These are phyloP conservation scores for Uromyces viciae-fabae DNA, from an alignment of 1,284 basidiomycete species.

Conservation along the genomic window DNA sequence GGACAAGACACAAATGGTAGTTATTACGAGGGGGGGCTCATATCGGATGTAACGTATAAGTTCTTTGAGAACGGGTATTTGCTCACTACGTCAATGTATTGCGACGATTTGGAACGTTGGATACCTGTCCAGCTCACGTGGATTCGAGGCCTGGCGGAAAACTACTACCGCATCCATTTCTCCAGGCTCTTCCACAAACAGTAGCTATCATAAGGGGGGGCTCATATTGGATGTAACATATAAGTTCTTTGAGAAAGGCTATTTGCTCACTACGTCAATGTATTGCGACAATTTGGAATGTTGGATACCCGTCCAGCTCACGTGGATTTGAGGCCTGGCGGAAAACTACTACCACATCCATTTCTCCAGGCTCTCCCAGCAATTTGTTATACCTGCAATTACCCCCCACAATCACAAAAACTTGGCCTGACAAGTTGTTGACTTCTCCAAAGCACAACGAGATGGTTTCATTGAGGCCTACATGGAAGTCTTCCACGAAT, in stretches of 20 bases:
- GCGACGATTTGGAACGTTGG: too few relatives aligned
- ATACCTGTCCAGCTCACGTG: too few relatives aligned
- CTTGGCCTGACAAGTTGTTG: not conserved
- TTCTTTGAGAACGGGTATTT: too few relatives aligned
- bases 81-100: too few relatives aligned
- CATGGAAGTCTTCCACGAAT: not conserved
- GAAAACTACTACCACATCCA: not conserved
- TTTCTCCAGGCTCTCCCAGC: not conserved
- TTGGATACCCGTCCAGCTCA: constrained; percentile 22
- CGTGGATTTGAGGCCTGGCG: not conserved
- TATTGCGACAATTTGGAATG: not conserved
- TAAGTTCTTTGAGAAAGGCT: not conserved
- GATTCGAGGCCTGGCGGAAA: too few relatives aligned
- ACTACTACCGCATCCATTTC: too few relatives aligned
- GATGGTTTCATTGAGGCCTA: not conserved
- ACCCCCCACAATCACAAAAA: not conserved
- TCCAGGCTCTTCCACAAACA: too few relatives aligned
- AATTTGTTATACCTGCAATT: not conserved
- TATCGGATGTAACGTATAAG: too few relatives aligned
- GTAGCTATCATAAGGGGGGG: not conserved
- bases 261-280: constrained; percentile 14
- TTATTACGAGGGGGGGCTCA: too few relatives aligned
- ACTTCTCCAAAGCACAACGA: constrained; percentile 12
- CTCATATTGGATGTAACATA: constrained; percentile 4
- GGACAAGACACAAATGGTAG: not conserved